phyloP scores from a whole-genome alignment of 2,329 filamentous ascomycete genomes.

The Penicillium olsonii region DNA sequence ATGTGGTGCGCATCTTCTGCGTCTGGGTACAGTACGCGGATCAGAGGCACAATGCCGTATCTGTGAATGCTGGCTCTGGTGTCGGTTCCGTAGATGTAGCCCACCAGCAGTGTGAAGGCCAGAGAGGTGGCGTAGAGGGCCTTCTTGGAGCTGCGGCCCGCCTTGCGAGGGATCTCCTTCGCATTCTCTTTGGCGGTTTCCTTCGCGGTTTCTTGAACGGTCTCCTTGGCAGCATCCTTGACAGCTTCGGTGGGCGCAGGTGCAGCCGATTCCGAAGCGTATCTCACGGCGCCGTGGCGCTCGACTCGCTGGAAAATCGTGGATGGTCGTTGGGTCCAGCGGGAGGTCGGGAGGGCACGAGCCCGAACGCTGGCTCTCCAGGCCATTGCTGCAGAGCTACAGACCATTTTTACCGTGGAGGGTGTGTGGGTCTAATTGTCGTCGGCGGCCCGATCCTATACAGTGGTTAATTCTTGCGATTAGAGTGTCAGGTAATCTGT shows the following conservation, averaged over 20 bases:
- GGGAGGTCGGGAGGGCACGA: conserved; percentile 25
- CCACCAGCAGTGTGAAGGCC: conserved; percentile 48
- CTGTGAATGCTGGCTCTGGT: conserved; percentile 71
- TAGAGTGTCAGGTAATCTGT: background rate
- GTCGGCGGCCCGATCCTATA: conserved; percentile 21
- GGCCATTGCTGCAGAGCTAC: conserved; percentile 25
- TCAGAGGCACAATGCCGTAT: conserved; percentile 59
- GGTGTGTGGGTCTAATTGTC: conserved; percentile 16
- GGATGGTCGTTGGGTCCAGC: conserved; percentile 27
- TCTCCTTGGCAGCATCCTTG: conserved; percentile 13
- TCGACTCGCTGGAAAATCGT: conserved; percentile 16
- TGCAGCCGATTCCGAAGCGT: conserved; percentile 24
- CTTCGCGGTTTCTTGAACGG: conserved; percentile 16
- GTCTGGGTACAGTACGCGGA: conserved; percentile 46
- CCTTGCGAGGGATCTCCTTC: conserved; percentile 33
- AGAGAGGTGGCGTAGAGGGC: conserved; percentile 53
- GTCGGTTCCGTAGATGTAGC: conserved; percentile 72
- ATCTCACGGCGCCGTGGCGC: conserved; percentile 19
- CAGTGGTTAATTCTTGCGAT: conserved; percentile 10
- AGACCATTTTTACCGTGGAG: conserved; percentile 21
- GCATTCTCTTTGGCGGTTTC: conserved; percentile 19
- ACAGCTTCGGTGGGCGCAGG: conserved; percentile 13
- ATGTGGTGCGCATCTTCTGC: conserved; percentile 86
- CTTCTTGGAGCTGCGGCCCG: conserved; percentile 30
- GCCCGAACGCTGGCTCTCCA: conserved; percentile 29